Evolutionary conservation across 129 eudicot species (phyloP).

Genomic region (Heracleum sosnowskyi): DNA sequence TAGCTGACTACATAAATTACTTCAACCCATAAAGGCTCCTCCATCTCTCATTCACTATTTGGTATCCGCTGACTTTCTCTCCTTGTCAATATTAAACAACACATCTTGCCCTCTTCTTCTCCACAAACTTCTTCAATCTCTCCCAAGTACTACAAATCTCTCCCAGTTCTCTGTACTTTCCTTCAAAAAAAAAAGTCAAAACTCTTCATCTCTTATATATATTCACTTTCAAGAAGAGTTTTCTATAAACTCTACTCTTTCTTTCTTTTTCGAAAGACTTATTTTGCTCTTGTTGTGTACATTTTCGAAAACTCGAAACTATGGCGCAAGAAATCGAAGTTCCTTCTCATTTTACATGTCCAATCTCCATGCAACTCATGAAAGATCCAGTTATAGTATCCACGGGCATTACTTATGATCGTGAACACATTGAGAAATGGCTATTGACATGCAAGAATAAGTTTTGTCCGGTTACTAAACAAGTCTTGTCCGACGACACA

Average conservation of each 20-base stretch:
- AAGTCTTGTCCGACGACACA: conserved; percentile 15
- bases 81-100: conserved; percentile 15
- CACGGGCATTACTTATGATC: conserved; percentile 82
- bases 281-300: not conserved
- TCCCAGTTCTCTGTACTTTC: conserved; percentile 2
- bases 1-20: not conserved
- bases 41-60: conserved; percentile 2
- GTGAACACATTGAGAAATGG: conserved; percentile 70
- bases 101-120: not conserved
- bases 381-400: conserved; percentile 75
- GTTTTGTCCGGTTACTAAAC: conserved; percentile 76
- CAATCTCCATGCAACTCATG: conserved; percentile 89
- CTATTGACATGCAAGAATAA: conserved; percentile 37
- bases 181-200: conserved; percentile 13
- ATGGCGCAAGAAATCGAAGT: conserved; percentile 56
- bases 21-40: not conserved
- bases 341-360: conserved; percentile 73
- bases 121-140: not conserved
- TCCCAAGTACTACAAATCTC: not conserved
- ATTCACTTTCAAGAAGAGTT: not conserved
- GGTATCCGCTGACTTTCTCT: conserved; percentile 40
- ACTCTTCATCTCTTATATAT: not conserved
- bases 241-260: not conserved
- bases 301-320: not conserved
- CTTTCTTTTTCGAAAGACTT: not conserved